Percentiles rank a stretch among this genome's conserved stretches.
Evolutionary conservation across 805 yeast genomes (phyloP).

Genomic region (Kodamaea laetipori): DNA sequence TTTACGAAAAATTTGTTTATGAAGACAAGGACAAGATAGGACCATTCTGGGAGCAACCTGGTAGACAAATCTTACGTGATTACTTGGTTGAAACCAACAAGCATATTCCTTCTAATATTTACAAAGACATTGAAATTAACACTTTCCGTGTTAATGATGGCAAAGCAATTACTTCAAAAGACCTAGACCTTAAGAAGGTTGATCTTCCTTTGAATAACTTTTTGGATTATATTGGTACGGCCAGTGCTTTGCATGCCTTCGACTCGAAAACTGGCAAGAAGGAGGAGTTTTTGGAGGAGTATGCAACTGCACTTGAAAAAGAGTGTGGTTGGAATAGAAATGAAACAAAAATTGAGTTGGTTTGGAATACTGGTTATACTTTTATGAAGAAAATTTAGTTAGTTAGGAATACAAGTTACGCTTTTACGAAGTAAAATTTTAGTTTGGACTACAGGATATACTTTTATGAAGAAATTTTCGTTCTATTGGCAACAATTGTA

Average conservation of each 20-base stretch:
- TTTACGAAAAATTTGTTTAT: slow-evolving; percentile 44
- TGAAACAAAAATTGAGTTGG: slow-evolving; percentile 42
- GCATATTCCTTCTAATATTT: slow-evolving; percentile 43
- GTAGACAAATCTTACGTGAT: slow-evolving; percentile 55
- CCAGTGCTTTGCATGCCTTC: slow-evolving; percentile 69
- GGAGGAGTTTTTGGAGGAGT: slow-evolving; percentile 37
- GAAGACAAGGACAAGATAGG: slow-evolving; percentile 52
- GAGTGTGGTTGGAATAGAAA: slow-evolving; percentile 47
- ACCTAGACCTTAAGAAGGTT: slow-evolving; percentile 30
- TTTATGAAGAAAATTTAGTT: slow-evolving; percentile 41
- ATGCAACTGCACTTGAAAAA: slow-evolving; percentile 35
- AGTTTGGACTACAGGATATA: slow-evolving; percentile 54
- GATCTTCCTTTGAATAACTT: slow-evolving; percentile 48
- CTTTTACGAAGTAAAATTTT: too few species aligned
- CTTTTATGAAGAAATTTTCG: slow-evolving; percentile 42
- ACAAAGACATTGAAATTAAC: slow-evolving; percentile 37
- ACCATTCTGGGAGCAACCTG: slow-evolving; percentile 86
- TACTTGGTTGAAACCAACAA: slow-evolving; percentile 45
- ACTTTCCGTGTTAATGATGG: slow-evolving; percentile 25
- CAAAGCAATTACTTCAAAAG: slow-evolving; percentile 21
- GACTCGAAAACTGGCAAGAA: slow-evolving; percentile 36
- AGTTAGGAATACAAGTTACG: too few species aligned
- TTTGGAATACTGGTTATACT: slow-evolving; percentile 55
- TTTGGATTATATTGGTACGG: slow-evolving; percentile 59
- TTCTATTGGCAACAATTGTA: too few species aligned